phyloP scores from a whole-genome alignment of 495 filamentous ascomycete genomes.

The Aspergillus conjunctus region DNA sequence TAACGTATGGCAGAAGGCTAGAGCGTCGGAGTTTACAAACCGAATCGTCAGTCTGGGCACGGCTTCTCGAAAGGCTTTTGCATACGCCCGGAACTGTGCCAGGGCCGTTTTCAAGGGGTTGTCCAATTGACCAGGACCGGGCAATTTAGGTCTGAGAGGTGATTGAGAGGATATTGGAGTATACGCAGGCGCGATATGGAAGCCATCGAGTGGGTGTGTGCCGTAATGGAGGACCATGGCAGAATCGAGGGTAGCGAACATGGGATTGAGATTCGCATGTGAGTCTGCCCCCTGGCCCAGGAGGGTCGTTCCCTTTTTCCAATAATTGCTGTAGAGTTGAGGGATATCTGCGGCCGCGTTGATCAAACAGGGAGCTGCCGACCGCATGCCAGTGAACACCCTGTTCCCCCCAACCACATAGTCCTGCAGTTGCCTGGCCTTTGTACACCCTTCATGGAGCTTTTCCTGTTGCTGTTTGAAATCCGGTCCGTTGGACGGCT shows the following conservation, averaged over 20 bases:
- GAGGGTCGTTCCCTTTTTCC: constrained; percentile 38
- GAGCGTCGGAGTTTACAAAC: constrained; percentile 45
- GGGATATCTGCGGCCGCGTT: constrained; percentile 21
- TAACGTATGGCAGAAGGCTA: constrained; percentile 50
- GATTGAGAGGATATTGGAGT: constrained; percentile 22
- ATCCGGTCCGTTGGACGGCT: background rate
- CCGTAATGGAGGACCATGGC: constrained; percentile 41
- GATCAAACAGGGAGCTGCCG: background rate
- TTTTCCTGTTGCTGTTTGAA: background rate
- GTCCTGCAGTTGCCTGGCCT: background rate
- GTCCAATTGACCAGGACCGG: background rate
- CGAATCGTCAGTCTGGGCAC: constrained; percentile 39
- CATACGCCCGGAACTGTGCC: constrained; percentile 23
- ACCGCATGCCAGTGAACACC: background rate
- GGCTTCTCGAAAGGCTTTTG: constrained; percentile 10
- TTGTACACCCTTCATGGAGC: background rate
- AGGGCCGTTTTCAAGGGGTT: background rate
- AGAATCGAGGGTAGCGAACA: constrained; percentile 29
- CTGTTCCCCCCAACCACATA: background rate
- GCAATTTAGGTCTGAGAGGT: constrained; percentile 13
- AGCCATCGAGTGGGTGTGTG: constrained; percentile 47
- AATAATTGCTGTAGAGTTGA: constrained; percentile 32
- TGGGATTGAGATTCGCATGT: constrained; percentile 31
- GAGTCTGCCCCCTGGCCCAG: background rate
- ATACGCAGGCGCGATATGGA: constrained; percentile 42